These are phyloP conservation scores for Aschersonia sp. DNA, from an alignment of 2,329 filamentous ascomycete genomes.

Conservation along the genomic window DNA sequence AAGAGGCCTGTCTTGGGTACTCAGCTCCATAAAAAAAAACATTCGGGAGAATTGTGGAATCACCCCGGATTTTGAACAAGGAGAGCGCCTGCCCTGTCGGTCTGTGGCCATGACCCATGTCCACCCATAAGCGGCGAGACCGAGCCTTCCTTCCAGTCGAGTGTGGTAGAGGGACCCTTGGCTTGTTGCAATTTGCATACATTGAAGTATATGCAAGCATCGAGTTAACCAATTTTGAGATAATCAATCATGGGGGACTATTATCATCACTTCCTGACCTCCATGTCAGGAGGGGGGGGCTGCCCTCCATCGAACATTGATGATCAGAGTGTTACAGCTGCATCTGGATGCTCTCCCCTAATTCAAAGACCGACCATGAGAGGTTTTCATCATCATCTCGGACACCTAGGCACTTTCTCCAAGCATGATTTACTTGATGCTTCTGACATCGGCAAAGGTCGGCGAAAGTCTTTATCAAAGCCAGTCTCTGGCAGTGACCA, in stretches of 20 bases:
- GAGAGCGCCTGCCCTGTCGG: conserved; percentile 2
- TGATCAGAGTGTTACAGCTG: conserved; percentile 22
- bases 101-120: conserved; percentile 2
- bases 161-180: not conserved
- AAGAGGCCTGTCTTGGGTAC: not conserved
- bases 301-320: conserved; percentile 23
- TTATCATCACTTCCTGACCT: conserved; percentile 40
- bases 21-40: not conserved
- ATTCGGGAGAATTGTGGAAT: conserved; percentile 2
- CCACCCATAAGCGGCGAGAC: conserved; percentile 3
- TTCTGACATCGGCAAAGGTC: conserved; percentile 31
- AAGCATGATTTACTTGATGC: conserved; percentile 33
- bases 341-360: conserved; percentile 16
- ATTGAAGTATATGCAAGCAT: conserved; percentile 2
- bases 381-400: conserved; percentile 29
- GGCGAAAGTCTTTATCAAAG: conserved; percentile 30
- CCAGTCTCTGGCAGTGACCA: conserved; percentile 40
- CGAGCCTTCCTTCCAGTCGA: not conserved
- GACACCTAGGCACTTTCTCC: conserved; percentile 34
- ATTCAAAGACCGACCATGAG: conserved; percentile 19
- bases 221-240: not conserved
- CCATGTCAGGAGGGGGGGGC: conserved; percentile 30
- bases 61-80: conserved; percentile 3
- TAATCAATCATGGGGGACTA: conserved; percentile 34
- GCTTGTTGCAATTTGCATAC: conserved; percentile 1